Conservation (phyloP, 2,329 filamentous ascomycete genomes). For the Raffaelea ambrosiae region DNA sequence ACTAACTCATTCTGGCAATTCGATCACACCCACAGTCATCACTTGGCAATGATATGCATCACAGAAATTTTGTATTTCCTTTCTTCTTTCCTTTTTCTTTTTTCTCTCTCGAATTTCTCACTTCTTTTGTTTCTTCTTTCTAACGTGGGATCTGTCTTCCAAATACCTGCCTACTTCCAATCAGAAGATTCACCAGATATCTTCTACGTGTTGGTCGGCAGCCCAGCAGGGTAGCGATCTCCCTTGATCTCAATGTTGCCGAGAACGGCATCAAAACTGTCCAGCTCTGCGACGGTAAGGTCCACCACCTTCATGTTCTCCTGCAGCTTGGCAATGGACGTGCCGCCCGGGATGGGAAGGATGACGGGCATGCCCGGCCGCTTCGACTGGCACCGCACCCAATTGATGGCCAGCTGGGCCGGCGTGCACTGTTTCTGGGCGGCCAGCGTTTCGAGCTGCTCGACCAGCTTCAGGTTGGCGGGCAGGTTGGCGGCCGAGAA, state of each 20-base stretch:
- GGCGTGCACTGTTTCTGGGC: slow-evolving; percentile 38
- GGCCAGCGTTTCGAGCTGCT: slow-evolving; percentile 36
- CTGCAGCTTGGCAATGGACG: slow-evolving; percentile 29
- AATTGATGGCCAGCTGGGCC: slow-evolving; percentile 46
- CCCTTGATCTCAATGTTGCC: slow-evolving; percentile 9
- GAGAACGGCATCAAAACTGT: slow-evolving; percentile 24
- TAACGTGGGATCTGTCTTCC: no score
- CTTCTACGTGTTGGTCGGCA: slow-evolving; percentile 3
- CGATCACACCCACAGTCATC: no score
- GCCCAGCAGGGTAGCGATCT: slow-evolving; percentile 6
- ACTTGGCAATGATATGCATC: no score
- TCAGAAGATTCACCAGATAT: no score
- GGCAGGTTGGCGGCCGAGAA: slow-evolving; percentile 42
- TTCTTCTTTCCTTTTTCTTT: no score
- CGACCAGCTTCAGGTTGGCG: slow-evolving; percentile 40
- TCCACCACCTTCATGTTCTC: slow-evolving; percentile 36
- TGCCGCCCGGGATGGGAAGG: slow-evolving; percentile 35
- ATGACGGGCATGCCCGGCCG: slow-evolving; percentile 33
- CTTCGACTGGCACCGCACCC: slow-evolving; percentile 37
- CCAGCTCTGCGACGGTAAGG: slow-evolving; percentile 27
- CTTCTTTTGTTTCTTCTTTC: no score
- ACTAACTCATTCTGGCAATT: no score
- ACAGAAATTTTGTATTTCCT: no score
- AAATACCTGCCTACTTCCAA: no score
- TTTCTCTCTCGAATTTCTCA: no score